Base-by-base conservation (phyloP, 768 basidiomycete genomes). In the Austroboletus eburneus region DNA sequence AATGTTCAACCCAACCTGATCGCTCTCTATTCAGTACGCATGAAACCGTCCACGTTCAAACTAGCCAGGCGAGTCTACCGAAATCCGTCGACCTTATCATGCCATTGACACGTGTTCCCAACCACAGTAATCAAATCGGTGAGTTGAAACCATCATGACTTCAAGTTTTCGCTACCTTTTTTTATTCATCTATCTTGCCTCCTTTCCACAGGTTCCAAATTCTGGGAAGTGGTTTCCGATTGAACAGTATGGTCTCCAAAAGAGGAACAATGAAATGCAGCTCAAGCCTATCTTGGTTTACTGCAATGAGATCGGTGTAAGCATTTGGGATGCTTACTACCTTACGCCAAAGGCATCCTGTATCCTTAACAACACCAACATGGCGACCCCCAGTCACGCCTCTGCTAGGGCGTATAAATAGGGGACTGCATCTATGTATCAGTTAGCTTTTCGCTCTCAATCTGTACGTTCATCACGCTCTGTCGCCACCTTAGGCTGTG, bases 21-120 rank as follows among this genome's bases (percentile, higher is more conserved):
- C 62, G 43, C 50, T 44, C 34, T 50, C 54, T 59, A 64, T 61
- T 36, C 58, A 91, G 89, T 78, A 92, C 91, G 90, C 90, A 94
- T 78, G 94, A 98, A 85, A 97, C 97, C 73, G 94, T 98, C 69
- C 95, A 98, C 75, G 83, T 98, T 65, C 95, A 98, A 72, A 97
- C 95, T 56, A 95, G 95, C 75, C 95, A 96, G 83, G 91, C 91
- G 62, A 59, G 75, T 66, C 42, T 41, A 29, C 37, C 29, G 24
- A 27, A 39, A 51, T 45, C 29, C 27, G 14, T 21, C 32, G 25
- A 32, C n/a, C 30, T 21, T 17, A 14, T 40, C 45, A 44, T 30
- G 36, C 50, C 59, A 52, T 58, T 67, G 58, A 59, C 67, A 48
- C 46, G 54, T 57, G 48, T 54, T 56, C 61, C 63, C 53, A 51